Evolutionary conservation across 495 filamentous ascomycete species (phyloP).

Genomic region (Penicillium pulvis): DNA sequence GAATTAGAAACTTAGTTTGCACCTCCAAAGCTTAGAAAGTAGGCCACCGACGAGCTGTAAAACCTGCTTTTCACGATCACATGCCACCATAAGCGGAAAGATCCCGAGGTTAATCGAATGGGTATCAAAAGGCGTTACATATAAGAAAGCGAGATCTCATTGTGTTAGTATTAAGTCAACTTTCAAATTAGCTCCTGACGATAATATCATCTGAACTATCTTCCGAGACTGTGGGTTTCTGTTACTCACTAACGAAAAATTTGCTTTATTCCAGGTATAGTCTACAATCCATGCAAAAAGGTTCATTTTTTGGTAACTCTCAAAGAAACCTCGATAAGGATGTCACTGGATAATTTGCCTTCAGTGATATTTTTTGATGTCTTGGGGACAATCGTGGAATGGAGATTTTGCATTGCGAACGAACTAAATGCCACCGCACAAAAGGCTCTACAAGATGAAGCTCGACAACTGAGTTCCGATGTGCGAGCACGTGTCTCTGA

Average conservation of each 20-base stretch:
- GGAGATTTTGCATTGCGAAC: constrained; percentile 24
- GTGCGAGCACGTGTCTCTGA: constrained; percentile 14
- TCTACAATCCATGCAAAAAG: no score
- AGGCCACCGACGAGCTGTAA: no score
- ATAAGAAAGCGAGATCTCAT: no score
- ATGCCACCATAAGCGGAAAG: no score
- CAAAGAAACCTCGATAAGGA: constrained; percentile 4
- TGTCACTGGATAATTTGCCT: constrained; percentile 9
- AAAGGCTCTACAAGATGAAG: constrained; percentile 16
- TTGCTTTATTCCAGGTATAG: background rate
- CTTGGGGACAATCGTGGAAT: constrained; percentile 26
- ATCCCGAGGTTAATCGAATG: no score
- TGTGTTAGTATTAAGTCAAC: no score
- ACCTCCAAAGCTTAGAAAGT: no score
- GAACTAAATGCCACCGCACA: constrained; percentile 17
- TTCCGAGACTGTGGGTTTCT: background rate
- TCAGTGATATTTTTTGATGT: constrained; percentile 25
- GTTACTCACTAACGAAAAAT: background rate
- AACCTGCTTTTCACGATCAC: no score
- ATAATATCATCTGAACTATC: background rate
- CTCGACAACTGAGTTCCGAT: constrained; percentile 7
- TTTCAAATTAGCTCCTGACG: background rate
- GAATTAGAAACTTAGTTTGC: no score
- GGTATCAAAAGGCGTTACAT: no score
- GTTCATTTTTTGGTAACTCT: background rate